phyloP scores from a whole-genome alignment of 2,329 filamentous ascomycete species.

The Cephalotrichum gorgonifer region DNA sequence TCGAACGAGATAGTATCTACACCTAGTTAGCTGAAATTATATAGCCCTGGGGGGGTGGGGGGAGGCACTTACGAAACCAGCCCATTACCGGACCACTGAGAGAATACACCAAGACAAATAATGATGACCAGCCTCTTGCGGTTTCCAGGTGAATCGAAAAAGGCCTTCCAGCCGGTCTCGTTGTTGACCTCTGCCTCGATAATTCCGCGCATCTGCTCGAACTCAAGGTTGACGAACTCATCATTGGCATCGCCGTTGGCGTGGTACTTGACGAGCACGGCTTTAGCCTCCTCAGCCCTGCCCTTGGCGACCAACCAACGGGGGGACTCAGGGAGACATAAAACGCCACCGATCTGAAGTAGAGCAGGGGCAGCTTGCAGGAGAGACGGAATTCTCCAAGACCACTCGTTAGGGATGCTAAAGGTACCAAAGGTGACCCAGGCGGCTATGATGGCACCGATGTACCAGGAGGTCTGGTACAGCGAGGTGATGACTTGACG shows the following conservation, averaged over 20 bases:
- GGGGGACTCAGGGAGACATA: slow-evolving; percentile 50
- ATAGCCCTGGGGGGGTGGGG: too few species aligned
- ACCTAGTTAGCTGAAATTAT: background rate
- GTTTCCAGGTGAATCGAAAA: slow-evolving; percentile 19
- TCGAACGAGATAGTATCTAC: slow-evolving; percentile 28
- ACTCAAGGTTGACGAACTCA: slow-evolving; percentile 39
- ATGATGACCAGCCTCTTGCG: slow-evolving; percentile 26
- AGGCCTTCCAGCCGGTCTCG: slow-evolving; percentile 16
- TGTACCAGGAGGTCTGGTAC: slow-evolving; percentile 40
- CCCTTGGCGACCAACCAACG: slow-evolving; percentile 50
- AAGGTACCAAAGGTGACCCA: slow-evolving; percentile 32
- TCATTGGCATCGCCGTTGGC: slow-evolving; percentile 37
- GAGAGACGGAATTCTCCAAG: slow-evolving; percentile 22
- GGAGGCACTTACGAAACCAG: slow-evolving; percentile 13
- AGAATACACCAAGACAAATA: slow-evolving; percentile 31
- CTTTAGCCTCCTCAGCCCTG: slow-evolving; percentile 39
- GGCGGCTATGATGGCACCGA: slow-evolving; percentile 31
- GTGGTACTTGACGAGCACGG: slow-evolving; percentile 44
- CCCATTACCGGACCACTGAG: slow-evolving; percentile 25
- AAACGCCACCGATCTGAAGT: slow-evolving; percentile 19
- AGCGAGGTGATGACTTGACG: slow-evolving; percentile 39
- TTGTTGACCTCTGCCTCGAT: slow-evolving; percentile 28
- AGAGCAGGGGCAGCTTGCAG: slow-evolving; percentile 14
- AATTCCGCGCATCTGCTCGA: slow-evolving; percentile 29
- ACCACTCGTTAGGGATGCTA: slow-evolving; percentile 24